Evolutionary conservation across 805 yeast genomes (phyloP), one percentile per base, ranked within the genome.

Genomic region (Citeromyces nyonsensis): DNA sequence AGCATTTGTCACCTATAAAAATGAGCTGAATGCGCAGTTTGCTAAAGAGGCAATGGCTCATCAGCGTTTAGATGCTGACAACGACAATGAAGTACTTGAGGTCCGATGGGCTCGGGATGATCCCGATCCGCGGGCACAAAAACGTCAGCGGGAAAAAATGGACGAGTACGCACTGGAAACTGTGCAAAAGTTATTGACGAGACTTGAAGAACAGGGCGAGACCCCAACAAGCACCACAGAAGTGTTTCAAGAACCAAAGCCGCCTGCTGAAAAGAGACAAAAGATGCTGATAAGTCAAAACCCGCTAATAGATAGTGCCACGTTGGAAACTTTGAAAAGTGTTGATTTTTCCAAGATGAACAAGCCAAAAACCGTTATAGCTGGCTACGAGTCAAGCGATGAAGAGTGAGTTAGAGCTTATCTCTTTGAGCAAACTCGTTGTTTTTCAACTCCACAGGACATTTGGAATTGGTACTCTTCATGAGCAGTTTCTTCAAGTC

Each of bases 1-100:
- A 45, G 95, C 86, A 0, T 86, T 88, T 55, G 69, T 91, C 5
- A 76, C 80, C 1, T 88, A 58, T 46, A 61, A 61, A 35, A 50
- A 62, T 25, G 94, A 83, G 43, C 50, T 65, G 13, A 75, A 68
- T 46, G 96, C 96, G 0, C 96, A 88, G 50, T 91, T 88, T 60
- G 95, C 95, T 0, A 82, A 83, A 44, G 97, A 88, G 51, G 94
- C 94, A 1, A 83, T 88, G 95, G 69, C 77, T 26, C 75, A 76
- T 29, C 97, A 88, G 49, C 65, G 80, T 6, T 49, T 86, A 6
- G 49, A 42, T 15, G 42, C 41, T 15, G 43, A 38, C 4, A 66
- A 74, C 33, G 73, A 66, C 28, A 65, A 68, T 36, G 94, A 80
- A 39, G 66, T 75, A 0, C 52, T 86, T 29, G 67, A 63, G 37